Base-by-base conservation (phyloP, 768 basidiomycete species). In the Phanerodontia chrysosporium region DNA sequence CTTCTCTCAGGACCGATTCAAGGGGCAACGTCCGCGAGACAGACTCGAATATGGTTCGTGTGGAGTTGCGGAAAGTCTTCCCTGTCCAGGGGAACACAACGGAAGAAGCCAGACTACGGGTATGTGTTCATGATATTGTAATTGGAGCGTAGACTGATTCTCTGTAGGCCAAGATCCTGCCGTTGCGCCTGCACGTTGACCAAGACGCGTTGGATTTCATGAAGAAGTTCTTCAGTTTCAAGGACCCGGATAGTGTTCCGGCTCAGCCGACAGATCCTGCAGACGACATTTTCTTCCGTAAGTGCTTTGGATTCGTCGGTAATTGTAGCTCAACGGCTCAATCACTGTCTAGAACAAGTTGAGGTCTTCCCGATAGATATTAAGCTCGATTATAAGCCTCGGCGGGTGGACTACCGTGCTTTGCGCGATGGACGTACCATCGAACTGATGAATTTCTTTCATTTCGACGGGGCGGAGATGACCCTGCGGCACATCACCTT, bases 361-460 rank as follows among this genome's bases (percentile, higher is more conserved):
- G 97, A 98, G 70, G 86, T 99, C 44, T 94, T 95, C 70, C 93
- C 97, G 0, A 83, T 99, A 54, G 92, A 95, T 70, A 74, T 99
- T 64, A 98, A 98, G 75, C 79, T 99, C 12, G 97, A 99, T 70
- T 99, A 98, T 73, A 99, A 99, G 70, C 97, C 97, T 55, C 90
- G 98, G 49, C 85, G 95, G 6, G 95, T 99, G 21, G 93, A 98
- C 71, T 97, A 98, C 70, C 77, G 85, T 61, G 97, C 95, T 9
- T 76, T 99, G 58, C 83, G 86, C 39, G 89, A 95, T 61, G 97
- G 97, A 14, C 85, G 81, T 72, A 95, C 94, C 0, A 96, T 96
- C 60, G 97, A 99, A 69, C 74, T 99, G 48, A 98, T 99, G 96
- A 99, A 99, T 70, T 98, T 99, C 73, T 99, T 99, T 87, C 95